Evolutionary conservation across 208 protist species (phyloP), one percentile per base, ranked within the genome.

Genomic region (Trypanosoma brucei): DNA sequence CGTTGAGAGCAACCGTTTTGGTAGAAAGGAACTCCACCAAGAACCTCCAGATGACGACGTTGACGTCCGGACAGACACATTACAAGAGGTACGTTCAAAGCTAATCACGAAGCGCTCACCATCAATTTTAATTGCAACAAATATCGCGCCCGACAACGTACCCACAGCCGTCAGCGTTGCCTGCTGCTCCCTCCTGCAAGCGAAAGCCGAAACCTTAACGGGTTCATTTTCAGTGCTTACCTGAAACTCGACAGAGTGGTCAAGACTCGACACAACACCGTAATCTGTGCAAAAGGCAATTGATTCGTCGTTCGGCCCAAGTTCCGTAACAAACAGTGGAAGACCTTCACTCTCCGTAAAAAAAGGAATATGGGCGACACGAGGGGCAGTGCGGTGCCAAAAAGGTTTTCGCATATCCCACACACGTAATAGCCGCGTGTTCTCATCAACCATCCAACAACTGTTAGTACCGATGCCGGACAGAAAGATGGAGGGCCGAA

Each of bases 391-490:
- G 11, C 74, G 68, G 22, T 72, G 37, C 80, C 82, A 88, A 8
- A 72, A 63, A 2, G 78, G 65, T 40, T 72, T 67, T 14, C 66
- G 59, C 59, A 91, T 71, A 56, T 84, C 81, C 87, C 87, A 93
- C 33, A 93, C 51, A 30, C 79, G 81, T 56, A 93, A 50, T 33
- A 89, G 52, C 13, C 76, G 75, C 39, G 68, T 80, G 49, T 86
- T 86, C 56, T 89, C 78, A 37, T 88, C 82, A 4, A 91, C 76
- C 38, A 89, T 66, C 87, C 87, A 93, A 66, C 83, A 88, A 68
- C 82, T 78, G 67, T 81, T 66, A 44, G 61, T 55, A n/a, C 87
- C 87, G 34, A 73, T 63, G 33, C 87, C 87, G 42, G 84, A 88
- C 40, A 90, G 80, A 59, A 84, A 85, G 30, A 71, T 57, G 0